Percentiles rank a stretch among this genome's conserved stretches.
phyloP scores from a whole-genome alignment of 2,329 filamentous ascomycete genomes.

The Cordyceps cateniannulata region DNA sequence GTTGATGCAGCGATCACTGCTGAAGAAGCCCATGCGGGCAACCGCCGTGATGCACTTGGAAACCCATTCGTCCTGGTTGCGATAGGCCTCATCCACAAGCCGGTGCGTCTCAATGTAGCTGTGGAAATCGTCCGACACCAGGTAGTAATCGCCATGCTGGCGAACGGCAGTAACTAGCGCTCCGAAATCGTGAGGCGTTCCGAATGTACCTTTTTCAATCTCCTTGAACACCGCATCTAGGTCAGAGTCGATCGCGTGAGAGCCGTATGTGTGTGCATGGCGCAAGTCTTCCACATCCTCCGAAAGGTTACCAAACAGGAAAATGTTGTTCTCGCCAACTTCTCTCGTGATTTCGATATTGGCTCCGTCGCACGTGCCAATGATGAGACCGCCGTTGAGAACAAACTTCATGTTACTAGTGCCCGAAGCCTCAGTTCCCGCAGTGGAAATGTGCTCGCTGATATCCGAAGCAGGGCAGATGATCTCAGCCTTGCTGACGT shows the following conservation, averaged over 20 bases:
- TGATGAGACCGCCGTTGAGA: slow-evolving; percentile 92
- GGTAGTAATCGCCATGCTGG: slow-evolving; percentile 94
- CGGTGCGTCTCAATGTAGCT: slow-evolving; percentile 88
- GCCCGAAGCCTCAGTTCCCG: slow-evolving; percentile 82
- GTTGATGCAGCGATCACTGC: slow-evolving; percentile 87
- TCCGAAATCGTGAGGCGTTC: slow-evolving; percentile 70
- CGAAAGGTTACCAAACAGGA: slow-evolving; percentile 92
- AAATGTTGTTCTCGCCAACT: slow-evolving; percentile 94
- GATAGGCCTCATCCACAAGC: slow-evolving; percentile 86
- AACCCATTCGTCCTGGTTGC: slow-evolving; percentile 87
- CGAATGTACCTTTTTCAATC: slow-evolving; percentile 77
- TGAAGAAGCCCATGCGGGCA: slow-evolving; percentile 95
- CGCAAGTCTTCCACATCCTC: slow-evolving; percentile 97
- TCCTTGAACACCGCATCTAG: slow-evolving; percentile 76
- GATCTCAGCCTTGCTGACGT: slow-evolving; percentile 98
- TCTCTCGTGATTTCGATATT: slow-evolving; percentile 99
- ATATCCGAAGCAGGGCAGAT: slow-evolving; percentile 92
- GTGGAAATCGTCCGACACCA: slow-evolving; percentile 95
- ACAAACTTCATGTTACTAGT: slow-evolving; percentile 99
- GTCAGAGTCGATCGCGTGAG: slow-evolving; percentile 68
- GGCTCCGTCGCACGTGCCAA: slow-evolving; percentile 94
- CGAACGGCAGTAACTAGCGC: slow-evolving; percentile 78
- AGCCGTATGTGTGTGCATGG: slow-evolving; percentile 78
- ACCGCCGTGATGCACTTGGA: slow-evolving; percentile 86
- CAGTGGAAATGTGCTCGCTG: slow-evolving; percentile 97